Evolutionary conservation across 371 early-diverging fungal species (phyloP).

Genomic region (Mucor racemosus): DNA sequence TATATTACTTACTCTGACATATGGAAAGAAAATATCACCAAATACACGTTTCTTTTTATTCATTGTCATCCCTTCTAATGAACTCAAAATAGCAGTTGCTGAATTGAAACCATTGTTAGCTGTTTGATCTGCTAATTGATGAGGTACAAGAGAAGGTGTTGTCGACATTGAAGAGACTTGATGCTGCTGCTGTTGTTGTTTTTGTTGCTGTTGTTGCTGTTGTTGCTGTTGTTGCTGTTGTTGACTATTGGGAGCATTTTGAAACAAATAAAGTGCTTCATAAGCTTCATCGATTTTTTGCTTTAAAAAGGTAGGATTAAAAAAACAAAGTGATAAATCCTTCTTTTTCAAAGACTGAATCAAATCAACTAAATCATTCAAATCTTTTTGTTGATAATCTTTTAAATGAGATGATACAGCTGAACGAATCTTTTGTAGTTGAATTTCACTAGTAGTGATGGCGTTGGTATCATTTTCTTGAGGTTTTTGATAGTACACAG

Average conservation of each 20-base stretch:
- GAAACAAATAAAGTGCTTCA: conserved; percentile 33
- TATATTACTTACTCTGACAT: conserved; percentile 33
- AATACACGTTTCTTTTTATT: conserved; percentile 40
- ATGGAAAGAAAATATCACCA: conserved; percentile 41
- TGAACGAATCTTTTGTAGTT: conserved; percentile 38
- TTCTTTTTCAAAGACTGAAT: conserved; percentile 44
- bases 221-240: not conserved
- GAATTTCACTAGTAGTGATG: conserved; percentile 16
- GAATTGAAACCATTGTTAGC: not conserved
- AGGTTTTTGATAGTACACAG: not conserved
- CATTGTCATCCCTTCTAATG: conserved; percentile 29
- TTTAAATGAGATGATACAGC: conserved; percentile 29
- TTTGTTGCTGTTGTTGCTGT: not conserved
- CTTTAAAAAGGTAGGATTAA: conserved; percentile 44
- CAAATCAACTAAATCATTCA: conserved; percentile 46
- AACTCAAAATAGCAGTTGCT: conserved; percentile 22
- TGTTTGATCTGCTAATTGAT: not conserved
- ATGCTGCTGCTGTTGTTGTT: not conserved
- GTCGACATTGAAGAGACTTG: conserved; percentile 13
- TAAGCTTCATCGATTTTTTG: conserved; percentile 46
- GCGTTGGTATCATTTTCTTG: not conserved
- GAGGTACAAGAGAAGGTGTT: conserved; percentile 14
- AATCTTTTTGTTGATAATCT: conserved; percentile 23
- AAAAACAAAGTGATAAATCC: conserved; percentile 51
- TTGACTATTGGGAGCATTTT: conserved; percentile 2